Base-by-base conservation (phyloP, 345 rosid species). In the Populus pruinosa region DNA sequence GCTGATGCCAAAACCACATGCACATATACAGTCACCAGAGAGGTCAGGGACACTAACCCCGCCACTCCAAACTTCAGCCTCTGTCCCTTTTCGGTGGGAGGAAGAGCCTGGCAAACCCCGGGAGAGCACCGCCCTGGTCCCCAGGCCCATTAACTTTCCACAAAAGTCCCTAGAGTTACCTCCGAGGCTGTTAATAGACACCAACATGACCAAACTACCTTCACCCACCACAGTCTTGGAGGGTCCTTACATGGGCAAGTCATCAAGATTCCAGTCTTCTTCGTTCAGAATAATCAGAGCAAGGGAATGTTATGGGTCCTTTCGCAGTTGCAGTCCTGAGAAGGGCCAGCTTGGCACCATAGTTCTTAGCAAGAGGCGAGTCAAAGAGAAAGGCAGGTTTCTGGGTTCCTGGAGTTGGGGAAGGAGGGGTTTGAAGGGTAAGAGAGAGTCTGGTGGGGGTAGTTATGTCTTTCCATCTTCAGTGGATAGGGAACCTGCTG, bases 91-190 rank as follows among this genome's bases (percentile, higher is more conserved):
- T 71, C 87, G 88, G 10, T 94, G 98, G 98, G 98, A 94, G 71
- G 94, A 94, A 49, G 86, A 90, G 83, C 97, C 98, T 10, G 97
- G 98, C 35, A 94, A 92, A 82, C 97, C 98, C 21, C 90, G 93
- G 78, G 85, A 83, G 25, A 62, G 87, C 84, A 71, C 85, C 38
- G 21, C 77, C 38, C 75, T 84, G 70, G 33, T 63, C 53, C 53
- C 43, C 21, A 86, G 21, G 10, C 67, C 75, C 0, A 25, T 49
- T 59, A 83, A 74, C 43, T 74, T 88, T 55, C 70, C 88, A 59
- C 87, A 73, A 0, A 90, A 49, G 81, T 85, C 86, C 72, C 83
- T 94, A 33, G 91, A 88, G 43, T 79, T 89, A 73, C 95, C 98
- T 18, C 97, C 98, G 1, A 87, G 93, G 71, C 74, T 87, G 77